These are phyloP conservation scores for Ophryocystis elektroscirrha DNA, from an alignment of 169 alveolate species.

Conservation along the genomic window DNA sequence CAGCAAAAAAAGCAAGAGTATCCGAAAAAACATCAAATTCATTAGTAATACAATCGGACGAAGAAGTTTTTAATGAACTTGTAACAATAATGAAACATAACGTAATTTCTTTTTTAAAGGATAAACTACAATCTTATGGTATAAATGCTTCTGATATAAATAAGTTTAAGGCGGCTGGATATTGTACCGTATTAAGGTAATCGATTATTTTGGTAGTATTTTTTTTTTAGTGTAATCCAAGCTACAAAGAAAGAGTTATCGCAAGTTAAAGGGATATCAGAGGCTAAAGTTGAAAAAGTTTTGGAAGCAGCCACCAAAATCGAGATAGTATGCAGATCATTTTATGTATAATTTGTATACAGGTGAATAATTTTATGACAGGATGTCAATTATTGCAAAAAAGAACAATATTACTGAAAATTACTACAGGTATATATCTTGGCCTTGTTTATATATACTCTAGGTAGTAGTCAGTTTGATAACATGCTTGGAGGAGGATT, in stretches of 20 bases:
- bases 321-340: slow-evolving; percentile 2
- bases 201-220: too few relatives aligned
- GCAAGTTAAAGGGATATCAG: slow-evolving; percentile 80
- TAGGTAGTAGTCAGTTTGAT: slow-evolving; percentile 71
- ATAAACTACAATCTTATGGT: background rate
- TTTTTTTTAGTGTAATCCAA: too few relatives aligned
- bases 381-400: slow-evolving; percentile 17
- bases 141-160: slow-evolving; percentile 14
- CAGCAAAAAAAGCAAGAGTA: too few relatives aligned
- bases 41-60: too few relatives aligned
- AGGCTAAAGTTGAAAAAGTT: slow-evolving; percentile 83
- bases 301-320: slow-evolving; percentile 65
- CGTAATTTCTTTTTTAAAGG: background rate
- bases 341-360: too few relatives aligned
- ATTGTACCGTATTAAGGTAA: slow-evolving; percentile 18
- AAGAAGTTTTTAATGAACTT: too few relatives aligned
- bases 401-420: slow-evolving; percentile 14
- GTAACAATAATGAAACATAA: too few relatives aligned
- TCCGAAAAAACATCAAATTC: too few relatives aligned
- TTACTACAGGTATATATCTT: slow-evolving; percentile 13
- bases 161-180: slow-evolving; percentile 23
- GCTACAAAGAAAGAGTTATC: slow-evolving; percentile 22
- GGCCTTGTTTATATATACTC: background rate
- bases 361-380: slow-evolving; percentile 19
- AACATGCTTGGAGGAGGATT: slow-evolving; percentile 85